Percentiles rank a stretch among this genome's conserved stretches.
Conservation (phyloP, 768 basidiomycete genomes). For the Cystofilobasidium macerans region DNA sequence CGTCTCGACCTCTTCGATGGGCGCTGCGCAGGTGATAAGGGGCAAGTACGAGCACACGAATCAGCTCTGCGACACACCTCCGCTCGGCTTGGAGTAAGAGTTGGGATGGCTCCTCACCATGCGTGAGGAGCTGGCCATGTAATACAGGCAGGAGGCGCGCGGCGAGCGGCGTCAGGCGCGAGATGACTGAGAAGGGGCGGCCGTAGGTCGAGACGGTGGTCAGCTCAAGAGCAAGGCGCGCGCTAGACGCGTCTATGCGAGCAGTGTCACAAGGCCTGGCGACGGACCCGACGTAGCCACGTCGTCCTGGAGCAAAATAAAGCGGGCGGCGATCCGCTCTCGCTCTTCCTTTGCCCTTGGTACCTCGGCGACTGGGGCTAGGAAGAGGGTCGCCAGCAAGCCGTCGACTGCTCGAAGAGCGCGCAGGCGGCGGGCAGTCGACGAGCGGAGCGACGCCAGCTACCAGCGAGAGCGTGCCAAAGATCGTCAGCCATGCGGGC, state of each 20-base stretch:
- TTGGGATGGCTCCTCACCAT: slow-evolving; percentile 8
- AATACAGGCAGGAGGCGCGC: slow-evolving; percentile 9
- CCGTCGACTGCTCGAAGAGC: slow-evolving; percentile 47
- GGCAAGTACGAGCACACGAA: no score
- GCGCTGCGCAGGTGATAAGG: no score
- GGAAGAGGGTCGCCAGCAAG: slow-evolving; percentile 44
- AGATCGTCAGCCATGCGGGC: no score
- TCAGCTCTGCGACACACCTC: not conserved
- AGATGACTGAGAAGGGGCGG: slow-evolving; percentile 1
- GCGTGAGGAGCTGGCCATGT: slow-evolving; percentile 11
- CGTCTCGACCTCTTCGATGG: slow-evolving; percentile 34
- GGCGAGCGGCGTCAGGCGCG: not conserved
- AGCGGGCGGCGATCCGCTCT: slow-evolving; percentile 45
- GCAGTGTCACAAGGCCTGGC: slow-evolving; percentile 34
- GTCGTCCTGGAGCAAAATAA: slow-evolving; percentile 59
- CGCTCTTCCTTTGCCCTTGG: slow-evolving; percentile 36
- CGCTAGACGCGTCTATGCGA: slow-evolving; percentile 38
- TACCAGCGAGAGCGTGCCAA: slow-evolving; percentile 33
- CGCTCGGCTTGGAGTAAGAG: slow-evolving; percentile 14
- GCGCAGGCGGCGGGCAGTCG: slow-evolving; percentile 45
- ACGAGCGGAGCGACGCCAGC: slow-evolving; percentile 56
- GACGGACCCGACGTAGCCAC: slow-evolving; percentile 72
- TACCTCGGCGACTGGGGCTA: not conserved
- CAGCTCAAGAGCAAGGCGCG: no score
- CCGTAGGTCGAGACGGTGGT: not conserved